Base-by-base conservation (phyloP, 805 yeast genomes). In the Priceomyces medius region DNA sequence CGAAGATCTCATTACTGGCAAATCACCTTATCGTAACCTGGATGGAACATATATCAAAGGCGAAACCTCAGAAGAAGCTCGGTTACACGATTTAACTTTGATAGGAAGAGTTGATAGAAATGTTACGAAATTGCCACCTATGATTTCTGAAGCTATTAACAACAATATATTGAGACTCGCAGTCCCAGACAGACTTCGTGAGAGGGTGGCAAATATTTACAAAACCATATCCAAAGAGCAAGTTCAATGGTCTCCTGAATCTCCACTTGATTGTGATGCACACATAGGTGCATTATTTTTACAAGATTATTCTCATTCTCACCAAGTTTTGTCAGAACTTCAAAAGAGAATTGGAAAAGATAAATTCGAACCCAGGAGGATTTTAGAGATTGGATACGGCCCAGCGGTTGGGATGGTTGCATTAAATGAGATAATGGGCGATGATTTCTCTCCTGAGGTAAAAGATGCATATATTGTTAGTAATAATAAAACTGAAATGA, bases 381-480 rank as follows among this genome's bases (percentile, higher is more conserved):
- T 93, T 0, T 68, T 93, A 37, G 95, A 88, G 54, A 77, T 88
- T 10, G 91, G 96, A 0, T 81, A 75, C 56, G 98, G 99, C 0
- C 98, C 99, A 1, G 91, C 88, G 2, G 83, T 95, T 0, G 97
- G 97, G 2, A 80, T 93, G 70, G 64, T 90, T 12, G 98, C 95
- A 0, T 67, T 89, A 39, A 88, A 90, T 55, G 96, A 89, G 53
- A 53, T 90, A 1, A 79, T 88, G 80, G 89, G 86, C 0, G 73
- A 73, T 2, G 74, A 74, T 0, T 85, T 77, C 64, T 58, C 63
- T 14, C 88, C 95, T 0, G 65, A 64, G 14, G 66, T 68, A 10
- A 87, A 87, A 52, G 88, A 87, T 29, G 81, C 86, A 0, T 85
- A 83, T 18, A 74, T 90, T 13, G 68, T 82, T 14, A 93, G 96